phyloP scores from a whole-genome alignment of 306 rosid species.

The Cicer yamashitae region DNA sequence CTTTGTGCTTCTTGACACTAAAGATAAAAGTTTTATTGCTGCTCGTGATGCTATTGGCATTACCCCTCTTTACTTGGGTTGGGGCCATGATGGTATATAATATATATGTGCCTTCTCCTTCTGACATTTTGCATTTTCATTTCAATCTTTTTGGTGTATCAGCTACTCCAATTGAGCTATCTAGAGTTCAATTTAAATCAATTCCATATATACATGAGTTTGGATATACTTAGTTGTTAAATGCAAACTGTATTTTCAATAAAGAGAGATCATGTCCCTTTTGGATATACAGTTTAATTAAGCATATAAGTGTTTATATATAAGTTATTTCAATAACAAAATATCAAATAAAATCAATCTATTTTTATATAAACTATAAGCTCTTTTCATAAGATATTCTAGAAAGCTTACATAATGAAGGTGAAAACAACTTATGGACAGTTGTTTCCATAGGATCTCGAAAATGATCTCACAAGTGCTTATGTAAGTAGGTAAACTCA shows the following conservation, averaged over 20 bases:
- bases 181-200: slow-evolving; percentile 36
- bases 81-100: slow-evolving; percentile 97
- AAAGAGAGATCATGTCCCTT: not conserved
- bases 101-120: slow-evolving; percentile 38
- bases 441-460: too few relatives aligned
- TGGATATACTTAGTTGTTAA: slow-evolving; percentile 4
- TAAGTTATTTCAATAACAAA: too few relatives aligned
- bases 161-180: not conserved
- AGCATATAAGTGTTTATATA: too few relatives aligned
- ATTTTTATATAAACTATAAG: too few relatives aligned
- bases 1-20: slow-evolving; percentile 90
- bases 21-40: slow-evolving; percentile 79
- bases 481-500: too few relatives aligned
- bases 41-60: slow-evolving; percentile 96
- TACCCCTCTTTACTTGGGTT: slow-evolving; percentile 91
- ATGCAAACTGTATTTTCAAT: not conserved
- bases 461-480: too few relatives aligned
- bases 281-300: too few relatives aligned
- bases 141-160: slow-evolving; percentile 13
- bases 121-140: slow-evolving; percentile 11
- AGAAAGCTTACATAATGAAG: too few relatives aligned
- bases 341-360: too few relatives aligned
- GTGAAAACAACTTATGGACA: too few relatives aligned
- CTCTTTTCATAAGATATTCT: too few relatives aligned
- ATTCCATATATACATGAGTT: slow-evolving; percentile 25